Conservation (phyloP, 345 rosid species). For the Gossypium longicalyx region DNA sequence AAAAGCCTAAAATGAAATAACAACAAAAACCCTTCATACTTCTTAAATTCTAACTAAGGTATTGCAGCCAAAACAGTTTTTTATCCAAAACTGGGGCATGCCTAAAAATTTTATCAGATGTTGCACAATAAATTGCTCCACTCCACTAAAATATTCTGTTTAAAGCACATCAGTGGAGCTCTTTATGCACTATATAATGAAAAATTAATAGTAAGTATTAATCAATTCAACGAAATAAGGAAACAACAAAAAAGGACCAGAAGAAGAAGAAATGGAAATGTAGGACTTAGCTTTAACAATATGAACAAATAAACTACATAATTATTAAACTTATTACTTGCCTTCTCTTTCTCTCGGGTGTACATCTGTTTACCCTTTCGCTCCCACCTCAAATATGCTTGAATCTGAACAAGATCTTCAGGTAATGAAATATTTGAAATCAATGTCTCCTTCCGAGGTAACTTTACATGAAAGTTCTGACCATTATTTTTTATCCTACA, state of each 20-base stretch:
- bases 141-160: not conserved
- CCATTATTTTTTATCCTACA: slow-evolving; percentile 88
- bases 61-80: not conserved
- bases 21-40: not conserved
- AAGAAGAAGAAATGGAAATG: not conserved
- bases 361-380: slow-evolving; percentile 88
- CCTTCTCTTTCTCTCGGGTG: slow-evolving; percentile 74
- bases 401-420: slow-evolving; percentile 93
- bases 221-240: not conserved
- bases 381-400: slow-evolving; percentile 95
- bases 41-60: not conserved
- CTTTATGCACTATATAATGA: not conserved
- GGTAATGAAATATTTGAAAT: slow-evolving; percentile 54
- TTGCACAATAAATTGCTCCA: not conserved
- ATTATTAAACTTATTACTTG: slow-evolving; percentile 20
- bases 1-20: not conserved
- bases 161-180: not conserved
- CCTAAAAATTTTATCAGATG: not conserved
- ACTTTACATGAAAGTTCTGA: slow-evolving; percentile 65
- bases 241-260: not conserved
- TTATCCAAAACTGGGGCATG: not conserved
- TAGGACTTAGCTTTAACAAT: not conserved
- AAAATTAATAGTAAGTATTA: not conserved
- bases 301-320: not conserved
- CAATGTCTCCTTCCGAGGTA: slow-evolving; percentile 46